Evolutionary conservation across 106 monocot genomes (phyloP), one percentile per base, ranked within the genome.

Genomic region (Alisma plantagoaquatica): DNA sequence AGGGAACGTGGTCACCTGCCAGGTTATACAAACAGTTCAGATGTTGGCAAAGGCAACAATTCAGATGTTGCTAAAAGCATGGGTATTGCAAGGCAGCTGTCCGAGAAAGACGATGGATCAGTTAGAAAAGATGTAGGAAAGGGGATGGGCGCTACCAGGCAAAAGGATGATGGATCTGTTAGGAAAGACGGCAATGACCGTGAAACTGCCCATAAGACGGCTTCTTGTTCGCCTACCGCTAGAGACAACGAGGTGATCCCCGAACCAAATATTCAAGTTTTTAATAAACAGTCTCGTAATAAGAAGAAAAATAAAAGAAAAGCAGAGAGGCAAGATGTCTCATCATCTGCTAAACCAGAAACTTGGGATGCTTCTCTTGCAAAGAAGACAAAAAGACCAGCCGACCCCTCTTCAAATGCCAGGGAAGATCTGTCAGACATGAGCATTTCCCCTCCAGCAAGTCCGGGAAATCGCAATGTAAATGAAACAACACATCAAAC

Each of bases 391-490:
- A 43, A 60, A 56, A 62, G 14, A 27, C 51, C 44, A 67, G 19
- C 61, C 60, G 33, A 27, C 16, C n/a, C 25, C 45, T 22, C 0
- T 27, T 46, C 46, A 47, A 33, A 60, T 10, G 31, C 3, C 4
- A 44, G 17, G 1, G 59, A 42, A 27, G 33, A 60, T 1, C 24
- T 17, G 1, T 62, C 68, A 23, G 69, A 85, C 33, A 86, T 79
- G 81, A 70, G 65, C 56, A 71, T 86, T 56, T 91, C 84, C 2
- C 71, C 79, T 16, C 23, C 60, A 33, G 21, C 31, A 54, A 6
- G 29, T 30, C 43, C 41, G 25, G 65, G 51, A n/a, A n/a, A n/a
- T 11, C 12, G 45, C 16, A 46, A 17, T 16, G 17, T 16, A 17
- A 19, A 46, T 46, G 14, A 17, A 14, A n/a, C 23, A 38, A 31